These are phyloP conservation scores for Suillus brevipes DNA, from an alignment of 768 basidiomycete species.

Conservation along the genomic window DNA sequence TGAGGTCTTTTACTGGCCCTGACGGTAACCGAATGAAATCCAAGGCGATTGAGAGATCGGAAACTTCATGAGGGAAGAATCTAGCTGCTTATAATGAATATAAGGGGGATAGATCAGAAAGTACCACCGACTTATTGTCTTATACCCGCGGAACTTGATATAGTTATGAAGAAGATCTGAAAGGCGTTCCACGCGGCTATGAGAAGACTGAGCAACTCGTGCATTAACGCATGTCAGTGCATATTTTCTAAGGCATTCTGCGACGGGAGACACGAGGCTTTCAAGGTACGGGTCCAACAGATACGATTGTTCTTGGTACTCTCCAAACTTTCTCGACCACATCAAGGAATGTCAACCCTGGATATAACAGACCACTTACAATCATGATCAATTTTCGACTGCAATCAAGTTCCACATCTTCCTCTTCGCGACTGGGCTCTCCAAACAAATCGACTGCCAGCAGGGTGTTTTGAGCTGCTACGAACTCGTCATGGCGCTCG, in stretches of 20 bases:
- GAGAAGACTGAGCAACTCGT: slow-evolving; percentile 27
- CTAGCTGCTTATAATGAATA: slow-evolving; percentile 57
- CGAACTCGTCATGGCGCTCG: slow-evolving; percentile 62
- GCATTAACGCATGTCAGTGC: slow-evolving; percentile 42
- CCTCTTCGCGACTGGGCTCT: slow-evolving; percentile 45
- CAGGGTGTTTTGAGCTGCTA: slow-evolving; percentile 49
- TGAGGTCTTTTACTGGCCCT: slow-evolving; percentile 40
- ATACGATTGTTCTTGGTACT: slow-evolving; percentile 92
- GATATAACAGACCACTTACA: slow-evolving; percentile 41
- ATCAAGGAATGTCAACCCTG: slow-evolving; percentile 2
- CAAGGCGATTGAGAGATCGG: slow-evolving; percentile 76
- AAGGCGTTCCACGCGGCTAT: slow-evolving; percentile 49
- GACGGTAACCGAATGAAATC: slow-evolving; percentile 55
- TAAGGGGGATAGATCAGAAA: slow-evolving; percentile 10
- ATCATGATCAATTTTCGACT: slow-evolving; percentile 48
- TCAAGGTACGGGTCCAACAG: slow-evolving; percentile 90
- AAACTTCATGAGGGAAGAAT: slow-evolving; percentile 91
- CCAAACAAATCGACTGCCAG: slow-evolving; percentile 47
- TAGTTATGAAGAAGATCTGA: slow-evolving; percentile 72
- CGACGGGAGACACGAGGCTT: slow-evolving; percentile 70
- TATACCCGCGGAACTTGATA: slow-evolving; percentile 87
- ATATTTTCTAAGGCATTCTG: slow-evolving; percentile 59
- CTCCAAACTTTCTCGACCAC: slow-evolving; percentile 57
- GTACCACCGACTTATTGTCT: slow-evolving; percentile 76
- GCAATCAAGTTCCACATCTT: slow-evolving; percentile 40